Conservation (phyloP, 2,329 filamentous ascomycete species). For the Aspergillus sp. region DNA sequence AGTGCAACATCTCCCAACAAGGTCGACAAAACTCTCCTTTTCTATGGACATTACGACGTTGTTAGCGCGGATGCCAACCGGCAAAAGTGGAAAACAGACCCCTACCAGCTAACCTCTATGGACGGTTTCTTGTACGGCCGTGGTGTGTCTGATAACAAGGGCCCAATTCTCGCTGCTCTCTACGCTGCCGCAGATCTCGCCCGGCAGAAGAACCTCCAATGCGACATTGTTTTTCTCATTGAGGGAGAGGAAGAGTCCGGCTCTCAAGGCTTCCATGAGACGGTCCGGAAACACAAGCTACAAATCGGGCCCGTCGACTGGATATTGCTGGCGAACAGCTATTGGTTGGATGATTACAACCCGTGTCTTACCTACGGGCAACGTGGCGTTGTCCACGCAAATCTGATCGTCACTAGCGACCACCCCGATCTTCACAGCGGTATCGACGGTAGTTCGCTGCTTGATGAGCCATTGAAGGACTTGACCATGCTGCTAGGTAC, state of each 20-base stretch:
- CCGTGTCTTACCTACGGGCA: conserved; percentile 95
- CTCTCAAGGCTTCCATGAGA: conserved; percentile 85
- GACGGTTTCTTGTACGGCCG: conserved; percentile 94
- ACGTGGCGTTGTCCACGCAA: conserved; percentile 90
- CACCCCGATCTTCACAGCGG: conserved; percentile 92
- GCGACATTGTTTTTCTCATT: conserved; percentile 91
- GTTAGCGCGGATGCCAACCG: conserved; percentile 85
- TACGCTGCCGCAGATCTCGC: conserved; percentile 91
- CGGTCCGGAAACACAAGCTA: conserved; percentile 77
- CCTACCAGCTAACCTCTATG: conserved; percentile 84
- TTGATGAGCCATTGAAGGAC: conserved; percentile 91
- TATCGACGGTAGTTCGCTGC: conserved; percentile 89
- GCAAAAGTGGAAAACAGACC: conserved; percentile 83
- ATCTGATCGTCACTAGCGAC: conserved; percentile 81
- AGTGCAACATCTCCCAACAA: conserved; percentile 69
- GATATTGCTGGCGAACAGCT: conserved; percentile 94
- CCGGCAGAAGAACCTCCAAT: conserved; percentile 79
- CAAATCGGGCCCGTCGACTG: conserved; percentile 91
- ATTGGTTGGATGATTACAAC: conserved; percentile 96
- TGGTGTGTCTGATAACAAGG: conserved; percentile 97
- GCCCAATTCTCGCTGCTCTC: conserved; percentile 88
- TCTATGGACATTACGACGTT: conserved; percentile 98
- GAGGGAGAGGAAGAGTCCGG: conserved; percentile 97
- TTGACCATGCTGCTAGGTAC: conserved; percentile 81
- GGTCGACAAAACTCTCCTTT: conserved; percentile 82